Conservation (phyloP, 2,329 filamentous ascomycete species). For the Ilyonectria robusta region DNA sequence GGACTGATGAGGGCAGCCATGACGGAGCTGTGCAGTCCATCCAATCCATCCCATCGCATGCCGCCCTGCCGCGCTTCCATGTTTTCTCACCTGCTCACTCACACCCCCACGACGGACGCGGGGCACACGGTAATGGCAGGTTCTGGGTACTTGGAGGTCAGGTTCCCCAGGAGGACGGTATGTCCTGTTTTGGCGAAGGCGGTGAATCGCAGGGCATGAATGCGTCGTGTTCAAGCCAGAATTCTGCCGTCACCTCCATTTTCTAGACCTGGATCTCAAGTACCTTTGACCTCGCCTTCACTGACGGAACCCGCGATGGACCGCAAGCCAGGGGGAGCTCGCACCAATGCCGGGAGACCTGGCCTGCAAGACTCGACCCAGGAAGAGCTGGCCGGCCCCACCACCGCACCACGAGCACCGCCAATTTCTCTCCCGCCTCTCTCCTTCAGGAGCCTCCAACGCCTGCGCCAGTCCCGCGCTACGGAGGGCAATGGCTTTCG, state of each 20-base stretch:
- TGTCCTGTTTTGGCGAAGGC: background rate
- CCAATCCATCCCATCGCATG: constrained; percentile 38
- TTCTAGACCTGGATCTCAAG: background rate
- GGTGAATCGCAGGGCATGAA: background rate
- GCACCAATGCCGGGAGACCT: constrained; percentile 18
- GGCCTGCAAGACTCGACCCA: constrained; percentile 6
- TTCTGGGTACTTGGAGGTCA: background rate
- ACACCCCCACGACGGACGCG: constrained; percentile 22
- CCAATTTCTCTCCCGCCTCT: background rate
- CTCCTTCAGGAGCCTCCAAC: too few relatives aligned
- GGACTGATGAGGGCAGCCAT: constrained; percentile 30
- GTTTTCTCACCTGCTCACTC: constrained; percentile 18
- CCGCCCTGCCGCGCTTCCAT: constrained; percentile 3
- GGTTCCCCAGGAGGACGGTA: background rate
- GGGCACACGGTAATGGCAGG: constrained; percentile 9
- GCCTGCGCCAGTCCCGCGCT: constrained; percentile 30
- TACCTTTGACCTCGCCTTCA: background rate
- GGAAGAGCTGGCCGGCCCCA: constrained; percentile 11
- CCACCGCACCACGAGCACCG: constrained; percentile 3
- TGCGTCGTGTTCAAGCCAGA: background rate
- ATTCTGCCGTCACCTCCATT: background rate
- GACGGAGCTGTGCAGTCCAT: constrained; percentile 24
- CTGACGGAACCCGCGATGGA: constrained; percentile 29
- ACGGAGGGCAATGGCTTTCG: constrained; percentile 30
- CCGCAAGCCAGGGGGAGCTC: constrained; percentile 21